Base-by-base conservation (phyloP, 306 rosid genomes). In the Acacia melanoxylon region DNA sequence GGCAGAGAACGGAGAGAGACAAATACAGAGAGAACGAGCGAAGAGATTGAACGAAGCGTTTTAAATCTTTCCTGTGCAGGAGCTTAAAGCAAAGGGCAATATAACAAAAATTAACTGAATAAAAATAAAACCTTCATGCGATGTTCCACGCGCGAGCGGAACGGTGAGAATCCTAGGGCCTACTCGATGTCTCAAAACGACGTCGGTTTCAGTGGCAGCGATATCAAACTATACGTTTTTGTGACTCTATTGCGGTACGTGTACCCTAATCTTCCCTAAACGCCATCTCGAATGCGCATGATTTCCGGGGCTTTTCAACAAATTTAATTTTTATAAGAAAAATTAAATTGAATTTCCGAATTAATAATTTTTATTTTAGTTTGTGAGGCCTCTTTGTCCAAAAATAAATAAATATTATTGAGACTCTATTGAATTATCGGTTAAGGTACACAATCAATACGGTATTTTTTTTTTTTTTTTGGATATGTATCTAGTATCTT, bases 31-130 rank as follows among this genome's bases (percentile, higher is more conserved):
- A 68, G 33, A 63, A 24, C 20, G 62, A 68, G 9, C 22, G n/a
- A 67, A 68, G 70, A 74, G 84, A 76, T 82, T 59, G 85, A 79
- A 77, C 89, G 94, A 48, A 10, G 90, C 92, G 95, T 92, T 94
- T 91, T 83, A 69, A 63, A 20, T 48, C 79, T 79, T 35, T 48
- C 74, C 49, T 70, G 81, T 17, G 73, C 76, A 59, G 65, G 72
- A 25, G 80, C 68, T 33, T 37, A 9, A n/a, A 27, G 51, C 41
- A 27, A 67, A 19, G 22, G 29, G 15, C 68, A 51, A 45, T 79
- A 46, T 27, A n/a, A 5, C 3, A 9, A 4, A 52, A 74, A 14
- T 10, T 20, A 69, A 22, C 42, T 22, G 10, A 68, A 24, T 54
- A 20, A 54, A 54, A 31, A 14, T 45, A 40, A 16, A 25, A 4